Evolutionary conservation across 73 alveolate genomes (phyloP), one percentile per base, ranked within the genome.

Genomic region (Paramecium primaurelia): DNA sequence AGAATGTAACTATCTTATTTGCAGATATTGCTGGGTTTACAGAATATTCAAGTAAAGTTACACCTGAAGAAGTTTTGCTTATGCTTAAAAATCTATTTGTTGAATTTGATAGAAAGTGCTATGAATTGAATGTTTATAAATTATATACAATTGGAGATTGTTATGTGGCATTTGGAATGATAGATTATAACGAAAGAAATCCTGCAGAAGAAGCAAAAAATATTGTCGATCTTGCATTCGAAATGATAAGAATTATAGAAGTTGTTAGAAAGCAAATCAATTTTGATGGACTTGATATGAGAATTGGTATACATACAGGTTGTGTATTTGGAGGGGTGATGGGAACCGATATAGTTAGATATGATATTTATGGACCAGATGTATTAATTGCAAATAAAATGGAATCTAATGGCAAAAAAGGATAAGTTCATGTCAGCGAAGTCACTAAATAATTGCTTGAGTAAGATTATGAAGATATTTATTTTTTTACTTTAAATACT

Each of bases 21-120:
- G 94, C 94, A 38, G 94, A 90, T 77, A 90, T 90, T 30, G 94
- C 92, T 42, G 94, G 94, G 4, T 90, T 90, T 26, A 90, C 94
- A 2, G 92, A 71, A 42, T 90, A 80, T 18, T 77, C 92, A 32
- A 71, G 80, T 90, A 37, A 77, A 36, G 86, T 68, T 16, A 36
- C 86, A 8, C 80, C 94, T 14, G 94, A 73, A 77, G 37, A 75
- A 75, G 94, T 90, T 3, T 83, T 90, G 12, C 28, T 44, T 4
- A 90, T 90, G 94, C 42, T 90, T 3, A 90, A 86, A 54, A 90
- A 68, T 49, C 26, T 90, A 38, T 90, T 90, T 75, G 86, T 86
- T 8, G 92, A 90, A 32, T 90, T 90, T 30, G 94, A 90, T 38
- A 30, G 86, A 90, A 51, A 77, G 49, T 90, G 94, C 32, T 73